Base-by-base conservation (phyloP, 129 eudicot species). In the Centaurea solstitialis region DNA sequence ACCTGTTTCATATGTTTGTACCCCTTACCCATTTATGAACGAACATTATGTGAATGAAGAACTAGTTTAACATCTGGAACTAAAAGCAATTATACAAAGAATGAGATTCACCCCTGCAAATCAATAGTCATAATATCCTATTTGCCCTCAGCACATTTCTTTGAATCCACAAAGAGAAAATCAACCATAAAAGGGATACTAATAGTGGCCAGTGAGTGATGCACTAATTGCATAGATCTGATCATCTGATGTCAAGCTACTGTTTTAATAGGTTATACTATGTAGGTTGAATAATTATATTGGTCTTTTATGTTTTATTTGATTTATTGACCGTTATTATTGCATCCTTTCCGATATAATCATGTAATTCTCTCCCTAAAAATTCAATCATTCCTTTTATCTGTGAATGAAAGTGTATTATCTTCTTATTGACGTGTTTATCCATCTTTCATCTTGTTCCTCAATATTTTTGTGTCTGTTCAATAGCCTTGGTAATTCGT, bases 401-500 rank as follows among this genome's bases (percentile, higher is more conserved):
- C 18, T 45, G 76, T 68, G 24, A 50, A 30, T 79, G 47, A n/a
- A 28, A 74, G 20, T 47, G 28, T 74, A 74, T 35, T 4, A 0
- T 76, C 35, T 20, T 72, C 77, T 80, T 72, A 61, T 37, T 21
- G 45, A 20, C 17, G 37, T 40, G 10, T 72, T 39, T 35, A 43
- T 71, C 15, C 28, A 47, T 57, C 65, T 39, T 81, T 74, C 50
- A 10, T 74, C 68, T 26, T 33, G 18, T 39, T n/a, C n/a, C 26
- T 59, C 62, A 53, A 43, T 17, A 6, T 65, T 23, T 53, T 61
- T 53, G 24, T 40, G 1, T 71, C 70, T 73, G 20, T 76, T 80
- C 13, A 28, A 41, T 17, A 30, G 72, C 71, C 26, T 59, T 13
- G 72, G 37, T 86, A 73, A 78, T 23, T 72, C 30, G 59, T 66